A percentile compares a stretch with the other conserved stretches of the same genome.
phyloP scores from a whole-genome alignment of 2,329 filamentous ascomycete species.

The Diaporthe longicolla region DNA sequence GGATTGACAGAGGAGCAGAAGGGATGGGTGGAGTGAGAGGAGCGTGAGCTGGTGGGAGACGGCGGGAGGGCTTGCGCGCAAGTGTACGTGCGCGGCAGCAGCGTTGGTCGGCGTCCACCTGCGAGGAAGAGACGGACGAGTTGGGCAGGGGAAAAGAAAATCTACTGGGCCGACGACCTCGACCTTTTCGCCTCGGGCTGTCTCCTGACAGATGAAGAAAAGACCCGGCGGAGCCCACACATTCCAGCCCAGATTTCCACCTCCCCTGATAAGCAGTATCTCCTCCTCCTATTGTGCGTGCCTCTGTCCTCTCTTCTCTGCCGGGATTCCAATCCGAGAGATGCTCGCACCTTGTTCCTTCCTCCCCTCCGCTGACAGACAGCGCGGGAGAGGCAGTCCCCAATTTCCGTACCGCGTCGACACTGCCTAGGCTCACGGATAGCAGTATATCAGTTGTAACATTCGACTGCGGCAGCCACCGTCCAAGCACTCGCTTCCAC shows the following conservation, averaged over 20 bases:
- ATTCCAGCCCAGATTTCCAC: constrained; percentile 30
- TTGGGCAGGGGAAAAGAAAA: constrained; percentile 5
- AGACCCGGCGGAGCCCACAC: constrained; percentile 14
- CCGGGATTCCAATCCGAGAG: constrained; percentile 21
- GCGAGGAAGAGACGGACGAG: constrained; percentile 8
- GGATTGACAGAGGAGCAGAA: constrained; percentile 11
- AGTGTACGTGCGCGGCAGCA: constrained; percentile 10
- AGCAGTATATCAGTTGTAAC: no score
- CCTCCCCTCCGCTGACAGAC: constrained; percentile 12
- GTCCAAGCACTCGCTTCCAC: background rate
- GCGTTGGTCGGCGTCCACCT: constrained; percentile 26
- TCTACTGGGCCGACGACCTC: background rate
- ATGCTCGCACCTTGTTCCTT: constrained; percentile 11
- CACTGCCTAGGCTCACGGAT: no score
- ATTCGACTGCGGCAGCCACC: background rate
- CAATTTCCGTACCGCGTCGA: no score
- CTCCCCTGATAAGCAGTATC: constrained; percentile 24
- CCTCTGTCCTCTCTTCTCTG: constrained; percentile 6
- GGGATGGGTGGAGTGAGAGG: constrained; percentile 16
- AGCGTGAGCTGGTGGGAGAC: constrained; percentile 3
- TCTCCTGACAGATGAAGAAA: constrained; percentile 23
- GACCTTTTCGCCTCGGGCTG: background rate
- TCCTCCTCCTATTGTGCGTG: constrained; percentile 4
- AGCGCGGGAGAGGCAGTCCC: background rate
- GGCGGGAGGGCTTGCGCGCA: background rate